A percentile compares a stretch with the other conserved stretches of the same genome.
phyloP scores from a whole-genome alignment of 2,329 filamentous ascomycete species.

The Hymenoscyphus occultus region DNA sequence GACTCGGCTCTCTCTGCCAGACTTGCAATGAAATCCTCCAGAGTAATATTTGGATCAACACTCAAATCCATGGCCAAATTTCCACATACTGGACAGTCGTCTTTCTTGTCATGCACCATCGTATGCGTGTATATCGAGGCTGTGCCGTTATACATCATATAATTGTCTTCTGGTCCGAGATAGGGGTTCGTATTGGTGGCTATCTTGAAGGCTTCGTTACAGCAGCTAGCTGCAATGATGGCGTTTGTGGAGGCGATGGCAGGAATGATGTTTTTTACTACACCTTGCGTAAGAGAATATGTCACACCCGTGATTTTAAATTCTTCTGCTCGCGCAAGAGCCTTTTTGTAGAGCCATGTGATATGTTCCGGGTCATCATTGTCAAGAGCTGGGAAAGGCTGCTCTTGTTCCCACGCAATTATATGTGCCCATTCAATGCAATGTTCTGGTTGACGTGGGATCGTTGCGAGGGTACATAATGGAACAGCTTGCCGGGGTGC shows the following conservation, averaged over 20 bases:
- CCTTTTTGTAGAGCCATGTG: conserved; percentile 90
- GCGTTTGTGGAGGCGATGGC: conserved; percentile 98
- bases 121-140: conserved; percentile 97
- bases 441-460: conserved; percentile 94
- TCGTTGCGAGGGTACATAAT: conserved; percentile 92
- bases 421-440: conserved; percentile 99
- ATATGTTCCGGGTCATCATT: conserved; percentile 97
- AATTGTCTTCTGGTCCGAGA: conserved; percentile 77
- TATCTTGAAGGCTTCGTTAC: conserved; percentile 96
- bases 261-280: conserved; percentile 99
- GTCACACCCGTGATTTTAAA: conserved; percentile 92
- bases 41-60: conserved; percentile 67
- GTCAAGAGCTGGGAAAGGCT: conserved; percentile 80
- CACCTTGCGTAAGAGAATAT: conserved; percentile 92
- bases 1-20: conserved; percentile 81
- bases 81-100: conserved; percentile 92
- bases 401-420: conserved; percentile 90
- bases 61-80: conserved; percentile 72
- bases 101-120: conserved; percentile 90
- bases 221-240: conserved; percentile 91
- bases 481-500: conserved; percentile 95
- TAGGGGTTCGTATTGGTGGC: conserved; percentile 78
- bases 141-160: conserved; percentile 99
- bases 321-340: conserved; percentile 74
- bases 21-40: conserved; percentile 82